Evolutionary conservation across 129 eudicot species (phyloP).

Genomic region (Silybum marianum): DNA sequence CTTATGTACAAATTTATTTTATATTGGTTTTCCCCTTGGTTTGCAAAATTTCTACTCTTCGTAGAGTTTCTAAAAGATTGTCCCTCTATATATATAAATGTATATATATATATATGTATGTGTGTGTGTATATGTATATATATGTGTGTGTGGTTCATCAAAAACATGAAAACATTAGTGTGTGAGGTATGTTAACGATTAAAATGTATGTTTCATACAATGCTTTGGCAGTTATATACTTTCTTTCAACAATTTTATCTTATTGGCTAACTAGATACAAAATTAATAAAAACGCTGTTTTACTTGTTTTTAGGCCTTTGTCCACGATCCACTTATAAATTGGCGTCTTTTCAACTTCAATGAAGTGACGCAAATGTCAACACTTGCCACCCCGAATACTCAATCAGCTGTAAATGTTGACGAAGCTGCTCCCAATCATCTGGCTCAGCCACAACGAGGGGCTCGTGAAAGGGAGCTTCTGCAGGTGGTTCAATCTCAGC

Average conservation of each 20-base stretch:
- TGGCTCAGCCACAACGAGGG: slow-evolving; percentile 87
- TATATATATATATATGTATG: not conserved
- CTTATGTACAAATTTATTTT: too few relatives aligned
- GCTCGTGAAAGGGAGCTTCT: slow-evolving; percentile 92
- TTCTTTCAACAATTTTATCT: not conserved
- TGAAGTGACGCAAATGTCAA: slow-evolving; percentile 89
- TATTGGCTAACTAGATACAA: not conserved
- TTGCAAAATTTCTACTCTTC: too few relatives aligned
- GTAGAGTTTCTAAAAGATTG: too few relatives aligned
- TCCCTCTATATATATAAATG: too few relatives aligned
- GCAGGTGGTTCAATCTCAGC: slow-evolving; percentile 55
- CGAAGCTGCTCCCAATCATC: slow-evolving; percentile 58
- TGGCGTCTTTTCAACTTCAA: slow-evolving; percentile 98
- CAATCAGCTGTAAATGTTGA: slow-evolving; percentile 70
- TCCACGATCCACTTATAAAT: slow-evolving; percentile 96
- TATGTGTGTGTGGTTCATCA: not conserved
- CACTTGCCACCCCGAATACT: slow-evolving; percentile 55
- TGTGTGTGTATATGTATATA: too few relatives aligned
- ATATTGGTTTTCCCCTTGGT: too few relatives aligned
- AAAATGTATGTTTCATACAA: not conserved
- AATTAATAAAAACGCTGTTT: not conserved
- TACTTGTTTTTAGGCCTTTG: slow-evolving; percentile 70
- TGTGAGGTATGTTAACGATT: not conserved
- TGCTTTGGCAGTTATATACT: not conserved
- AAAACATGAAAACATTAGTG: too few relatives aligned